phyloP scores from a whole-genome alignment of 148 eudicot genomes.

The Heliamphora exappendiculata region DNA sequence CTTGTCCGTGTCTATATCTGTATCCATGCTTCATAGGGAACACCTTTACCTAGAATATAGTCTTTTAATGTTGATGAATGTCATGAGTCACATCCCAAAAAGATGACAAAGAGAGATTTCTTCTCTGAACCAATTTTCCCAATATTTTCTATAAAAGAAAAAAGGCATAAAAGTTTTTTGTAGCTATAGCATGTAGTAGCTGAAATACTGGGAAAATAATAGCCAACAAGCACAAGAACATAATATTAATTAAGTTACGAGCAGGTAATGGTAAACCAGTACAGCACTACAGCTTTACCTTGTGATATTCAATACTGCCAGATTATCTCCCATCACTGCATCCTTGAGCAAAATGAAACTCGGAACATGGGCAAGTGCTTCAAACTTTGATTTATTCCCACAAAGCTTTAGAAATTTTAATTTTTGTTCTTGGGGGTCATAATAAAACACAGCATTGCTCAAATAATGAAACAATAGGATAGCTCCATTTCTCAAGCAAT shows the following conservation, averaged over 20 bases:
- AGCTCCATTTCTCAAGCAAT: constrained; percentile 11
- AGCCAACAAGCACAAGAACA: neutral
- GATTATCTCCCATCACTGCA: constrained; percentile 6
- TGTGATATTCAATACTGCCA: constrained; percentile 4
- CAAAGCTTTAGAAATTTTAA: neutral
- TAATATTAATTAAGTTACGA: neutral
- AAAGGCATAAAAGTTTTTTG: neutral
- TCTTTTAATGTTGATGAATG: too few species aligned
- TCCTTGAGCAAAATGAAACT: constrained; percentile 23
- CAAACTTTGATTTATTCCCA: neutral
- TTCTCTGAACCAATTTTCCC: too few species aligned
- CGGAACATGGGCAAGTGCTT: constrained; percentile 9
- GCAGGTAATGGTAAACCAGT: neutral
- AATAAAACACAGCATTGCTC: constrained; percentile 3
- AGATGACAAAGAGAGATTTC: too few species aligned
- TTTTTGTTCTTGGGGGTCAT: neutral
- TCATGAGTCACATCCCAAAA: too few species aligned
- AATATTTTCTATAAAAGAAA: neutral
- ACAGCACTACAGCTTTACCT: neutral
- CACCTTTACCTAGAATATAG: too few species aligned
- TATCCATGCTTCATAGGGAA: too few species aligned
- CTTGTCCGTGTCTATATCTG: too few species aligned
- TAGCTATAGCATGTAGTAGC: neutral
- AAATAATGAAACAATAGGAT: constrained; percentile 4
- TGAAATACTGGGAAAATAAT: neutral